Conservation (phyloP, 2,329 filamentous ascomycete genomes). For the Madurella fahalii region DNA sequence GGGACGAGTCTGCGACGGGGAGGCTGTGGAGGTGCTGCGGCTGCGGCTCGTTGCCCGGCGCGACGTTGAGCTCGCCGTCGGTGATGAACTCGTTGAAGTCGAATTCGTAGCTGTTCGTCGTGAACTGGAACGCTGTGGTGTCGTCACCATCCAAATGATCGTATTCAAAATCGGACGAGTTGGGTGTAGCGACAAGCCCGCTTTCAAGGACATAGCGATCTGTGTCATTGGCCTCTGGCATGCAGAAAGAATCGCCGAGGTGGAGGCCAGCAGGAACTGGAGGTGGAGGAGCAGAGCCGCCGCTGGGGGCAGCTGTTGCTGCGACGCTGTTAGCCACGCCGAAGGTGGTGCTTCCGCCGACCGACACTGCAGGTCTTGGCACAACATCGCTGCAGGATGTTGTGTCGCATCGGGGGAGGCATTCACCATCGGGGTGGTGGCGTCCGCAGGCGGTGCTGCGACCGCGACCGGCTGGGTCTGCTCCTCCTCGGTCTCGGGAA, state of each 20-base stretch:
- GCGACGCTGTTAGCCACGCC: conserved; percentile 41
- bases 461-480: conserved; percentile 24
- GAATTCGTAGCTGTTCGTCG: conserved; percentile 41
- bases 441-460: conserved; percentile 23
- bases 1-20: conserved; percentile 50
- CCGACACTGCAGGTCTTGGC: conserved; percentile 97
- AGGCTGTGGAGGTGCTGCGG: conserved; percentile 47
- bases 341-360: conserved; percentile 60
- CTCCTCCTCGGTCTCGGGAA: conserved; percentile 41
- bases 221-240: conserved; percentile 65
- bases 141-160: conserved; percentile 62
- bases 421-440: conserved; percentile 29
- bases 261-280: conserved; percentile 60
- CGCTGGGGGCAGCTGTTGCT: conserved; percentile 38
- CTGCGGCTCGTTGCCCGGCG: conserved; percentile 35
- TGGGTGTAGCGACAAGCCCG: conserved; percentile 70
- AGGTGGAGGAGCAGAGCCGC: conserved; percentile 50
- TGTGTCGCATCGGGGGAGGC: conserved; percentile 88
- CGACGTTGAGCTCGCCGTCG: conserved; percentile 42
- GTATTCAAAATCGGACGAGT: conserved; percentile 61
- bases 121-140: conserved; percentile 43
- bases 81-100: conserved; percentile 55
- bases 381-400: conserved; percentile 99
- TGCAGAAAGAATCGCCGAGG: conserved; percentile 65
- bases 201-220: conserved; percentile 74